Percentiles rank a stretch among this genome's conserved stretches.
Evolutionary conservation across 2,329 filamentous ascomycete species (phyloP).

Genomic region (Fusarium dimerum): DNA sequence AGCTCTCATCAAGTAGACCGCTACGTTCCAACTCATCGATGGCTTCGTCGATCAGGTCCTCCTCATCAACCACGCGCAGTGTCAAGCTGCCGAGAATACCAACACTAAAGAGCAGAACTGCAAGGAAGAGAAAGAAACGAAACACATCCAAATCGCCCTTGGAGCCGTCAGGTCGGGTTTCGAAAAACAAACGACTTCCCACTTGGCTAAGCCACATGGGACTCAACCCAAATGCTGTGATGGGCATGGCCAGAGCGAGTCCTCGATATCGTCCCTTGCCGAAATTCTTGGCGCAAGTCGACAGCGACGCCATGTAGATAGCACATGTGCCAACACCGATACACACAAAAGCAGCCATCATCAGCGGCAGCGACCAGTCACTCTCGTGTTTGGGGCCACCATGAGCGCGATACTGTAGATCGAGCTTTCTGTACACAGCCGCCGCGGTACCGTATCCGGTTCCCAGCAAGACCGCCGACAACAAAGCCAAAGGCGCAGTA

Average conservation of each 20-base stretch:
- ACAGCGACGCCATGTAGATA: conserved; percentile 90
- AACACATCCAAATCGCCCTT: conserved; percentile 72
- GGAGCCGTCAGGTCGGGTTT: conserved; percentile 63
- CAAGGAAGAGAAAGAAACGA: conserved; percentile 85
- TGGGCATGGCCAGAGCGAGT: conserved; percentile 84
- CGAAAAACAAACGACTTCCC: conserved; percentile 75
- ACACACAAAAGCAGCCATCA: conserved; percentile 82
- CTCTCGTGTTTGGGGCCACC: conserved; percentile 43
- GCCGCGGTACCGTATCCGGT: conserved; percentile 83
- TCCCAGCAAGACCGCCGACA: conserved; percentile 75
- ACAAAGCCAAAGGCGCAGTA: conserved; percentile 72
- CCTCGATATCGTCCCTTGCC: conserved; percentile 85
- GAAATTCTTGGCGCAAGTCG: conserved; percentile 98
- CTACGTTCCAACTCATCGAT: conserved; percentile 90
- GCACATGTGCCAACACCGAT: conserved; percentile 82
- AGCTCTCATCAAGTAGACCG: conserved; percentile 75
- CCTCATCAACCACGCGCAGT: conserved; percentile 78
- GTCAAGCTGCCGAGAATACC: conserved; percentile 75
- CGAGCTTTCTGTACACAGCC: conserved; percentile 63
- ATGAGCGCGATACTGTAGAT: conserved; percentile 47
- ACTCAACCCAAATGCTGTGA: conserved; percentile 89
- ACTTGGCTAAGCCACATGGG: conserved; percentile 96
- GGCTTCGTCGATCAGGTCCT: conserved; percentile 84
- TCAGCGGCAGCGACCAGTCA: conserved; percentile 72
- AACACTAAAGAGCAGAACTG: conserved; percentile 66